Evolutionary conservation across 164 flowering plant species (phyloP).

Genomic region (Protea cynaroides): DNA sequence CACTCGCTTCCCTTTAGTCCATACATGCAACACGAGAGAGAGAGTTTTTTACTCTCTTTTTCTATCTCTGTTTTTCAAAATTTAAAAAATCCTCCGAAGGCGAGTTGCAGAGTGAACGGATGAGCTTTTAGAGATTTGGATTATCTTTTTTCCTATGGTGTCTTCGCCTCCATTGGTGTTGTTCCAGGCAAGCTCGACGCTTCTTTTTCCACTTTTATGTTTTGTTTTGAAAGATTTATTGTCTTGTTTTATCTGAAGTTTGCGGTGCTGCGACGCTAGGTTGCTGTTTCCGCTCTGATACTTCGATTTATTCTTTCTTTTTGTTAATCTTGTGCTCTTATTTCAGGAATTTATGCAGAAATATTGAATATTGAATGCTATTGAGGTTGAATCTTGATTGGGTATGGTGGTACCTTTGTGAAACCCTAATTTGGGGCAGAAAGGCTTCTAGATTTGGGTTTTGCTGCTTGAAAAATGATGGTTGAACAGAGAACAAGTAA

Average conservation of each 20-base stretch:
- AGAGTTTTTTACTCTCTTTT: no score
- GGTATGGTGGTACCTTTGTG: neutral
- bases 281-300: neutral
- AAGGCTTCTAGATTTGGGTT: constrained; percentile 3
- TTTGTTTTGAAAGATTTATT: neutral
- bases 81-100: neutral
- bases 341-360: neutral
- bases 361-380: neutral
- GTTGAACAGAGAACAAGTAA: constrained; percentile 5
- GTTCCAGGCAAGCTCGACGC: neutral
- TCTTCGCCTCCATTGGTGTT: neutral
- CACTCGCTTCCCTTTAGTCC: neutral
- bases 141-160: neutral
- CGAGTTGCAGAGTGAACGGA: neutral
- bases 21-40: neutral
- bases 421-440: constrained; percentile 10
- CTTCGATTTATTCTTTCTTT: neutral
- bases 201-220: neutral
- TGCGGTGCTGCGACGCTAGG: neutral
- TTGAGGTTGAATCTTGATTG: constrained; percentile 1
- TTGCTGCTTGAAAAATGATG: neutral
- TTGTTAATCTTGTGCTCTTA: neutral
- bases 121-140: neutral
- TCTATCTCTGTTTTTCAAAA: neutral
- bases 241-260: neutral